Base-by-base conservation (phyloP, 192 early-diverging fungal genomes). In the Backusella tarrabulga region DNA sequence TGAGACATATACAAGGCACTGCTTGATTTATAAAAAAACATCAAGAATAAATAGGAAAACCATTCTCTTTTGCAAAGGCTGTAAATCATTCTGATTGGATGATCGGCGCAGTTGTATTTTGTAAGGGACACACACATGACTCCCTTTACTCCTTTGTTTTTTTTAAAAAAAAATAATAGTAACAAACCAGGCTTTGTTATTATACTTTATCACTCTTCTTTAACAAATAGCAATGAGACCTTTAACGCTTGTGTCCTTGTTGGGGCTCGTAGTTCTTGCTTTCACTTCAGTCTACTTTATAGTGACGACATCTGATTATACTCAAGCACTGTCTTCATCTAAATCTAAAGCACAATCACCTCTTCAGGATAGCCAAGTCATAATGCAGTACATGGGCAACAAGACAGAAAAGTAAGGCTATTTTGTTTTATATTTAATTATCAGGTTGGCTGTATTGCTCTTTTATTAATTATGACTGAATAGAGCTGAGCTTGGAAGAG, bases 401-500 rank as follows among this genome's bases (percentile, higher is more conserved):
- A 74, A 71, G 17, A 85, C 82, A 5, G 74, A 81, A 72, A 87
- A 87, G 86, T 87, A 85, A 23, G 71, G 32, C 23, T 29, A 52
- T 60, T 60, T 26, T 60, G 26, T 68, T 29, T 35, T 3, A 32
- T 32, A 32, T 3, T 32, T 35, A 12, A 40, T 11, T 40, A 40
- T 40, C 9, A 40, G 0, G 6, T 36, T 68, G 19, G 41, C 52
- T 50, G 15, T 36, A 8, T n/a, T 17, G 34, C n/a, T 50, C 19
- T 56, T 67, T 17, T 23, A 26, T 41, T 46, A 34, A 36, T 23
- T 38, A 41, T 40, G 32, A 21, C 23, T 8, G 29, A 35, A 74
- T 76, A 95, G 94, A 80, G 96, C 93, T 3, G 93, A 97, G 77
- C 87, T 99, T 34, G 97, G 97, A 3, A 87, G 94, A 34, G 83